Percentiles rank a stretch among this genome's conserved stretches.
Conservation (phyloP, 2,329 filamentous ascomycete genomes). For the Teratosphaeria gauchensis region DNA sequence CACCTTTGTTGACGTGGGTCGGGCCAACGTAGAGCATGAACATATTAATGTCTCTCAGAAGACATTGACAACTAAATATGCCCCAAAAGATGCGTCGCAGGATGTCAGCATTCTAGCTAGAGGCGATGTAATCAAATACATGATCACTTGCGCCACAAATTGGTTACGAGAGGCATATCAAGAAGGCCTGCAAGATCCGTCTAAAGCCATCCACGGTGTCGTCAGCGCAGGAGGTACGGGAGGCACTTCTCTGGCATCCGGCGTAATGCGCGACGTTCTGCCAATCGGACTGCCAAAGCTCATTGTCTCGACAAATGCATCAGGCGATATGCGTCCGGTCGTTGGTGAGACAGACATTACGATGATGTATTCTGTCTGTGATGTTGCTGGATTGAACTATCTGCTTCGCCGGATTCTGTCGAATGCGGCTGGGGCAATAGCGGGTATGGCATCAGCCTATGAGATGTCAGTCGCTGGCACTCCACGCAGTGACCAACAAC, state of each 20-base stretch:
- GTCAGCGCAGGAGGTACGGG: slow-evolving; percentile 54
- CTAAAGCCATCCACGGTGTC: slow-evolving; percentile 34
- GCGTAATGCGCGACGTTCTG: slow-evolving; percentile 50
- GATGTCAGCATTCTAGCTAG: slow-evolving; percentile 36
- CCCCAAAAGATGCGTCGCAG: slow-evolving; percentile 10
- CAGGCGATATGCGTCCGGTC: slow-evolving; percentile 54
- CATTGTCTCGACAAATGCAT: slow-evolving; percentile 61
- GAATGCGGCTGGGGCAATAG: slow-evolving; percentile 55
- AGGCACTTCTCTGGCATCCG: slow-evolving; percentile 49
- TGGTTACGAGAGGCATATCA: slow-evolving; percentile 30
- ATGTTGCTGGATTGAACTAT: slow-evolving; percentile 56
- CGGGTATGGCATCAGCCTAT: slow-evolving; percentile 47
- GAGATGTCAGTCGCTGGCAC: slow-evolving; percentile 7
- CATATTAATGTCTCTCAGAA: slow-evolving; percentile 40
- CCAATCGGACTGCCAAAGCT: slow-evolving; percentile 61
- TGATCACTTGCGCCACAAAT: slow-evolving; percentile 41
- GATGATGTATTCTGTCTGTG: slow-evolving; percentile 63
- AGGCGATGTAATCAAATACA: slow-evolving; percentile 47
- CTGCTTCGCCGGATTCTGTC: slow-evolving; percentile 48
- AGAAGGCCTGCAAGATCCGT: slow-evolving; percentile 9
- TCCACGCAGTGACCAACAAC: background rate
- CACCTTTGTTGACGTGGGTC: slow-evolving; percentile 48
- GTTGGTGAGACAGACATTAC: slow-evolving; percentile 59
- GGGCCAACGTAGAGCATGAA: slow-evolving; percentile 31
- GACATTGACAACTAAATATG: slow-evolving; percentile 31